These are phyloP conservation scores for Saccharomyces hybrid DNA, from an alignment of 1,139 yeast genomes.

Conservation along the genomic window DNA sequence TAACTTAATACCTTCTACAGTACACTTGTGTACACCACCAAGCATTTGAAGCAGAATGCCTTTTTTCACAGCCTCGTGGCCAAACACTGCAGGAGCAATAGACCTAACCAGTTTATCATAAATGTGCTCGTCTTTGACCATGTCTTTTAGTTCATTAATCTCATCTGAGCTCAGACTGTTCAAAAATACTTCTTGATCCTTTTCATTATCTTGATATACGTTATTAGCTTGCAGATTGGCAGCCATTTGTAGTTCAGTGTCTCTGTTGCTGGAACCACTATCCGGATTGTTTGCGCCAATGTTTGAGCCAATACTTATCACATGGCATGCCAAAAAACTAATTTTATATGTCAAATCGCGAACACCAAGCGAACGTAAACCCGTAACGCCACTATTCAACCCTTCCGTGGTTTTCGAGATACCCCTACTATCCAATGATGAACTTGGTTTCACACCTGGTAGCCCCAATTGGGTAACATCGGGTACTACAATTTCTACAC, in stretches of 20 bases:
- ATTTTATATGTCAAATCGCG: constrained; percentile 88
- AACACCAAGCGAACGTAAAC: constrained; percentile 81
- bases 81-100: constrained; percentile 94
- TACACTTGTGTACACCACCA: constrained; percentile 93
- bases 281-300: constrained; percentile 13
- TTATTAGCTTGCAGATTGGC: constrained; percentile 21
- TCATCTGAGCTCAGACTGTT: constrained; percentile 77
- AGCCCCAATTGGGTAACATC: constrained; percentile 92
- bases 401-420: constrained; percentile 58
- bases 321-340: constrained; percentile 90
- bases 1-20: constrained; percentile 88
- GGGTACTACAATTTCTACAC: constrained; percentile 92
- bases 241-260: constrained; percentile 28
- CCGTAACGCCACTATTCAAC: constrained; percentile 75
- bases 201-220: constrained; percentile 34
- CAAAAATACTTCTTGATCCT: constrained; percentile 73
- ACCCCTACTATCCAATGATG: constrained; percentile 62
- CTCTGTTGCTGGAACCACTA: constrained; percentile 6
- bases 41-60: constrained; percentile 82
- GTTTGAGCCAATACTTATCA: constrained; percentile 35
- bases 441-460: constrained; percentile 89
- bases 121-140: constrained; percentile 86
- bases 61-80: constrained; percentile 90
- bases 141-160: constrained; percentile 72
- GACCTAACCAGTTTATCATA: constrained; percentile 82